A percentile compares a stretch with the other conserved stretches of the same genome.
These are phyloP conservation scores for Allium cepa DNA, from an alignment of 106 monocot genomes.

Conservation along the genomic window DNA sequence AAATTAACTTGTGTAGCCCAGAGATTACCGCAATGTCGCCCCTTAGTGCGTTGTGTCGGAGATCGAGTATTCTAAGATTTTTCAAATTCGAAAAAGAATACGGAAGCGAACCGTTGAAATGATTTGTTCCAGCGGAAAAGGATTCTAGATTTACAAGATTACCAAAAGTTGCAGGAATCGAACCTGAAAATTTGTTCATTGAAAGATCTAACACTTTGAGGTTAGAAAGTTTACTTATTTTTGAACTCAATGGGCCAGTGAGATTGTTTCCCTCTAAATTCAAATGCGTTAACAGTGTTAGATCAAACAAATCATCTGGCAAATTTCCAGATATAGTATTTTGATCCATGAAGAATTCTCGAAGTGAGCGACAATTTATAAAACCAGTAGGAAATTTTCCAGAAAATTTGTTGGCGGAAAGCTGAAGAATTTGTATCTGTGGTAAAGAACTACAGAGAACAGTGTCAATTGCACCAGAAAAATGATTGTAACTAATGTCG, in stretches of 20 bases:
- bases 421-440: conserved; percentile 17
- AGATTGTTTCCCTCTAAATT: conserved; percentile 38
- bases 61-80: conserved; percentile 17
- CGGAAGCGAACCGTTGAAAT: conserved; percentile 31
- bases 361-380: conserved; percentile 31
- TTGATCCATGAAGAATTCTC: conserved; percentile 24
- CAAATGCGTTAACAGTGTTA: conserved; percentile 25
- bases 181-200: conserved; percentile 29
- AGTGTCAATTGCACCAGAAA: conserved; percentile 36
- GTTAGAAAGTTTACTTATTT: conserved; percentile 37
- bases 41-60: conserved; percentile 52
- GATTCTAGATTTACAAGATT: conserved; percentile 25
- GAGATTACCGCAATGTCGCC: conserved; percentile 37
- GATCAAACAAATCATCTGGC: conserved; percentile 39
- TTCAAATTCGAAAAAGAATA: conserved; percentile 33
- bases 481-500: conserved; percentile 45
- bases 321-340: conserved; percentile 38
- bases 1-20: conserved; percentile 20
- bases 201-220: conserved; percentile 53
- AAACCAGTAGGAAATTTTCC: conserved; percentile 38
- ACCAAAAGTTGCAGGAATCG: conserved; percentile 38
- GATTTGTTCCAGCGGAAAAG: conserved; percentile 22
- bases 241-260: conserved; percentile 20
- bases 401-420: conserved; percentile 39
- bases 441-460: conserved; percentile 26